Conservation (phyloP, 2,329 filamentous ascomycete genomes). For the Magnaporthiopsis rhizophila region DNA sequence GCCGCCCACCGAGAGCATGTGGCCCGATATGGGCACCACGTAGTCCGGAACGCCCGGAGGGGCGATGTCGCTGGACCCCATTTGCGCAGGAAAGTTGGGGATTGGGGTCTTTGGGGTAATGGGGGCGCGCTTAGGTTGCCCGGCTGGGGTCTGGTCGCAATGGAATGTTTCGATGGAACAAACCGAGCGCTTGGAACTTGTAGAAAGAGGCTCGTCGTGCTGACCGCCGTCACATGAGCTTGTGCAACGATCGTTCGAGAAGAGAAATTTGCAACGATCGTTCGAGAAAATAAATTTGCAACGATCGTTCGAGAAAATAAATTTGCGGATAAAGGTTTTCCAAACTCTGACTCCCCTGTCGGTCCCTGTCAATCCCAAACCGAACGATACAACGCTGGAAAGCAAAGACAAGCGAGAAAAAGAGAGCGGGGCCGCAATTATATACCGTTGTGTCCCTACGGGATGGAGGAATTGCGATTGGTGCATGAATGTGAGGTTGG, state of each 20-base stretch:
- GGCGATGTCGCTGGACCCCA: constrained; percentile 3
- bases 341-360: background rate
- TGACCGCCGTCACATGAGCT: too few species aligned
- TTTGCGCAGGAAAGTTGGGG: background rate
- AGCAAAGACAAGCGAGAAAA: too few species aligned
- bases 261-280: background rate
- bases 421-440: too few species aligned
- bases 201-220: background rate
- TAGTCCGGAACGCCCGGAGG: constrained; percentile 1
- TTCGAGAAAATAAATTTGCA: background rate
- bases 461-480: too few species aligned
- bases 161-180: too few species aligned
- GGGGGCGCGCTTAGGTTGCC: too few species aligned
- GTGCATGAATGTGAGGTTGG: background rate
- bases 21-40: constrained; percentile 1
- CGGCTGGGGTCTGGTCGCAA: too few species aligned
- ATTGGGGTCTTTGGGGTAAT: too few species aligned
- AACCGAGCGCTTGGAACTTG: too few species aligned
- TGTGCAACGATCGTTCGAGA: background rate
- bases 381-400: background rate
- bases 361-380: background rate
- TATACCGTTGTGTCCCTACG: too few species aligned
- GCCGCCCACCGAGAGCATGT: constrained; percentile 3
- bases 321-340: background rate
- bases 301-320: background rate